phyloP scores from a whole-genome alignment of 139 green algal genomes.

The Tetraselmis chui region DNA sequence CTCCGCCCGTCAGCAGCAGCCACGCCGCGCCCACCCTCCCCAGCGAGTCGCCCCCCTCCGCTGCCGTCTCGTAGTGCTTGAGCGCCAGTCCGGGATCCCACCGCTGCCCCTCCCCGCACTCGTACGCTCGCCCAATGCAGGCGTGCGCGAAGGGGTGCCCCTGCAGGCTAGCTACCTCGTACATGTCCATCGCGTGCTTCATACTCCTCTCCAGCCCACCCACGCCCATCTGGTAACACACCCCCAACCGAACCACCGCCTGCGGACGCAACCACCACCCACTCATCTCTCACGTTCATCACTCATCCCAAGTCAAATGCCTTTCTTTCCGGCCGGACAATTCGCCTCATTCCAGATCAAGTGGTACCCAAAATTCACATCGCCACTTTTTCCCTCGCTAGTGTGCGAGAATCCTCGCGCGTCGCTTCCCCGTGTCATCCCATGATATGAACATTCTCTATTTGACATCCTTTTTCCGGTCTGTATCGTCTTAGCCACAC shows the following conservation, averaged over 20 bases:
- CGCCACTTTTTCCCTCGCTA: no score
- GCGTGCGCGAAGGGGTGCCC: neutral
- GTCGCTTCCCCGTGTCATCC: no score
- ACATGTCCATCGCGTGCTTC: neutral
- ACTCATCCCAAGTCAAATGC: no score
- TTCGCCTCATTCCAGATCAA: no score
- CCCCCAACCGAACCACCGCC: neutral
- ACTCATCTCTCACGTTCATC: no score
- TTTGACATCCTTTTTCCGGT: no score
- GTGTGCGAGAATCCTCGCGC: no score
- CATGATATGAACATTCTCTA: no score
- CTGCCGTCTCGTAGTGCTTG: neutral
- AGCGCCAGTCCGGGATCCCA: neutral
- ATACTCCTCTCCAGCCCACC: neutral
- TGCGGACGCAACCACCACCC: no score
- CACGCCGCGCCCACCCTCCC: neutral
- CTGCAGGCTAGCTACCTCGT: neutral
- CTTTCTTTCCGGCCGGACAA: no score
- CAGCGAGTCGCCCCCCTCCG: neutral
- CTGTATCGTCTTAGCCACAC: no score
- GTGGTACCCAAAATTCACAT: no score
- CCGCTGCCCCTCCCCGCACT: neutral
- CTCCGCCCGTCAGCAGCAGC: neutral
- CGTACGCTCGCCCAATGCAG: neutral
- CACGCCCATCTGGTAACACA: neutral